Conservation (phyloP, 1,284 basidiomycete genomes). For the Austroboletus novae-zelandiae region DNA sequence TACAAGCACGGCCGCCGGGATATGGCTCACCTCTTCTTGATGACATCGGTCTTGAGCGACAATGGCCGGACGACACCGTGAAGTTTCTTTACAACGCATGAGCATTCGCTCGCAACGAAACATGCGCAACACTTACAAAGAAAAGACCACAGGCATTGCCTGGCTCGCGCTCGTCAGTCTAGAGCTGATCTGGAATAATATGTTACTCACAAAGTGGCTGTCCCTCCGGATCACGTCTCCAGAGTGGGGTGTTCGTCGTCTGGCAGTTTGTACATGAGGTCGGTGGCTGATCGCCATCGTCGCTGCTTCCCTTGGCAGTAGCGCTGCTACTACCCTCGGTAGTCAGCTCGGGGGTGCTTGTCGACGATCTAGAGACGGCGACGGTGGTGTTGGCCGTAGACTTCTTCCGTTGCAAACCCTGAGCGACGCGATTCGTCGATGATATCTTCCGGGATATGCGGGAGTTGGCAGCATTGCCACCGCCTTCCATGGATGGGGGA, state of each 20-base stretch:
- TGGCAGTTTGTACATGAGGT: constrained; percentile 94
- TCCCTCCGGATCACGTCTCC: constrained; percentile 93
- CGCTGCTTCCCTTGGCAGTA: constrained; percentile 46
- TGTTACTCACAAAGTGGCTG: constrained; percentile 78
- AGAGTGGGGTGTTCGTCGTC: constrained; percentile 93
- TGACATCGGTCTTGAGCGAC: constrained; percentile 95
- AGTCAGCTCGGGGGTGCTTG: constrained; percentile 54
- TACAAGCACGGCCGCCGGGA: neutral
- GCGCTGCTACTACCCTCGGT: constrained; percentile 31
- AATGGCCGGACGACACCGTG: constrained; percentile 93
- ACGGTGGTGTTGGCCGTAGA: constrained; percentile 38
- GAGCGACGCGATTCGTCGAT: constrained; percentile 53
- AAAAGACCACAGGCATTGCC: constrained; percentile 89
- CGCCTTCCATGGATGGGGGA: constrained; percentile 60
- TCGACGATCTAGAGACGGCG: constrained; percentile 41
- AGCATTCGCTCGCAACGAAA: constrained; percentile 14
- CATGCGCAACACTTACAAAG: constrained; percentile 61
- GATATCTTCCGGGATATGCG: constrained; percentile 53
- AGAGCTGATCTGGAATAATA: neutral
- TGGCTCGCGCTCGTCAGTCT: constrained; percentile 27
- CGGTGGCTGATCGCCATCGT: constrained; percentile 66
- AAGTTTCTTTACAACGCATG: constrained; percentile 63
- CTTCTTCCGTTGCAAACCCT: constrained; percentile 55
- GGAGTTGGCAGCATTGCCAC: constrained; percentile 28
- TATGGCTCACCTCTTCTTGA: constrained; percentile 83